Percentiles rank a stretch among this genome's conserved stretches.
These are phyloP conservation scores for Saprolegnia diclina DNA, from an alignment of 352 stramenopile species.

Conservation along the genomic window DNA sequence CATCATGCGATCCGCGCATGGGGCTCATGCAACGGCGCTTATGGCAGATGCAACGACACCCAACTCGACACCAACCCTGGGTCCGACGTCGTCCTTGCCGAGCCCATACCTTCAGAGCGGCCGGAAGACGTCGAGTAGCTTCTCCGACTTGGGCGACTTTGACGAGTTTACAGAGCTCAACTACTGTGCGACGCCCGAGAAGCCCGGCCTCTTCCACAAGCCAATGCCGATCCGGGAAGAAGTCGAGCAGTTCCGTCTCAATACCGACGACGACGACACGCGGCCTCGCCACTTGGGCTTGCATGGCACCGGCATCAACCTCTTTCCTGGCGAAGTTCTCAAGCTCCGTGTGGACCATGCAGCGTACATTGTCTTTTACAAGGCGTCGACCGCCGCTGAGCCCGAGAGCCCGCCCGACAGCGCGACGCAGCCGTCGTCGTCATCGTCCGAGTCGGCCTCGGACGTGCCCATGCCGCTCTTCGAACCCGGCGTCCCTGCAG, in stretches of 20 bases:
- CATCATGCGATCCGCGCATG: not conserved
- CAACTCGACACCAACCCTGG: slow-evolving; percentile 12
- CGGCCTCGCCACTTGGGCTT: slow-evolving; percentile 57
- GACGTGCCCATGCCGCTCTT: not conserved
- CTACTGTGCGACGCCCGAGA: slow-evolving; percentile 12
- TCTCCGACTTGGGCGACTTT: slow-evolving; percentile 82
- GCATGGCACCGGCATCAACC: slow-evolving; percentile 60
- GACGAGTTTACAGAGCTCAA: slow-evolving; percentile 53
- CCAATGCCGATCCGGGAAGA: slow-evolving; percentile 60
- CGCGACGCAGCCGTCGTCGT: slow-evolving; percentile 40
- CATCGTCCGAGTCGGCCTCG: slow-evolving; percentile 33
- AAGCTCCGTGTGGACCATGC: slow-evolving; percentile 64
- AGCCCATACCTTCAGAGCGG: slow-evolving; percentile 17
- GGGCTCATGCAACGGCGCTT: not conserved
- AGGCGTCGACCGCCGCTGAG: slow-evolving; percentile 29
- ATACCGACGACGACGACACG: slow-evolving; percentile 31
- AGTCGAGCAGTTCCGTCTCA: slow-evolving; percentile 51
- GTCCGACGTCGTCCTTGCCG: not conserved
- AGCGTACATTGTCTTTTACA: slow-evolving; percentile 88
- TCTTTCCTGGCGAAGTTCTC: slow-evolving; percentile 63
- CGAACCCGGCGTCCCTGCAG: not conserved
- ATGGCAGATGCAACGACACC: slow-evolving; percentile 1
- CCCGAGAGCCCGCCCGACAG: slow-evolving; percentile 39
- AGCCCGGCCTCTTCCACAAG: slow-evolving; percentile 18
- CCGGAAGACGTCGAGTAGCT: slow-evolving; percentile 80